Conservation (phyloP, 2,329 filamentous ascomycete species). For the Calonectria naviculata region DNA sequence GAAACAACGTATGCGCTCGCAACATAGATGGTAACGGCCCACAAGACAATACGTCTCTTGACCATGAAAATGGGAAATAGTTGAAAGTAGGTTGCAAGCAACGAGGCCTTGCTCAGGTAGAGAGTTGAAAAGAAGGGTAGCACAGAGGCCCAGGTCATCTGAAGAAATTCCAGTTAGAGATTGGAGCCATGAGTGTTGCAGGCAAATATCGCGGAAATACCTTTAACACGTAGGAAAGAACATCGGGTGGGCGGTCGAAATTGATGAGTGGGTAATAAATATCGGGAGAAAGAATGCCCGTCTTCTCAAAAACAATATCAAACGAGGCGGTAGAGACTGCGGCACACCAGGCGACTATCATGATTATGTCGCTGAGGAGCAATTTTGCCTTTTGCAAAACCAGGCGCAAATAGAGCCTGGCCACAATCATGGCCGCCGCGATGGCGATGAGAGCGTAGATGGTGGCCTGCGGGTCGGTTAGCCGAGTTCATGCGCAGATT, state of each 20-base stretch:
- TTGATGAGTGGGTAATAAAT: background rate
- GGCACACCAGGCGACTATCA: slow-evolving; percentile 30
- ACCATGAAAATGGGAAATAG: background rate
- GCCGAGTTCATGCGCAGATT: background rate
- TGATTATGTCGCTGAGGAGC: slow-evolving; percentile 26
- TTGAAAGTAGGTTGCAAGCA: background rate
- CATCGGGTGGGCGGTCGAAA: background rate
- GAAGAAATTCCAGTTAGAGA: background rate
- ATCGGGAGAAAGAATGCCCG: background rate
- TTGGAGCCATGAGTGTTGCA: too few species aligned
- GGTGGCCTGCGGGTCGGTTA: background rate
- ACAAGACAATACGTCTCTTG: background rate
- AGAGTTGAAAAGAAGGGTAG: background rate
- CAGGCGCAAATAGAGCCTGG: slow-evolving; percentile 26
- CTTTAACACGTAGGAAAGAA: background rate
- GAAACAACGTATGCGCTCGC: background rate
- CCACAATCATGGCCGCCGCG: background rate
- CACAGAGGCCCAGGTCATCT: background rate
- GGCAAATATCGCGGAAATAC: too few species aligned
- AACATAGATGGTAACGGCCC: background rate
- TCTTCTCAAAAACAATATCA: slow-evolving; percentile 1
- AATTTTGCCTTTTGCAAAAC: slow-evolving; percentile 25
- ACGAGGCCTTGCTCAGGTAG: background rate
- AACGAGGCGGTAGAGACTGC: slow-evolving; percentile 21
- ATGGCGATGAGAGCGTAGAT: background rate